These are phyloP conservation scores for Cryptococcus sp. DNA, from an alignment of 1,284 basidiomycete species.

Conservation along the genomic window DNA sequence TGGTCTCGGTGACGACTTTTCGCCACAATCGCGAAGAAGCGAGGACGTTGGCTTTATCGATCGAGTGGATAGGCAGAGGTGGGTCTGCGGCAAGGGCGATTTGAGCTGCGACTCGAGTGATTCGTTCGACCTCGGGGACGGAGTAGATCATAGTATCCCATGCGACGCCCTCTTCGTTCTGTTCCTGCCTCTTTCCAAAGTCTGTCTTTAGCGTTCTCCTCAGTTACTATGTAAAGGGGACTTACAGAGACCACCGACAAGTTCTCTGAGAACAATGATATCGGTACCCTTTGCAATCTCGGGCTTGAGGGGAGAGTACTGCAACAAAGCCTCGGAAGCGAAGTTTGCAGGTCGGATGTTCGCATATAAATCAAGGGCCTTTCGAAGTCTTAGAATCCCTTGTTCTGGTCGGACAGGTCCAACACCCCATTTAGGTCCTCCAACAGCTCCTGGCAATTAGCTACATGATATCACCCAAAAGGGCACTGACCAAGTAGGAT, in stretches of 20 bases:
- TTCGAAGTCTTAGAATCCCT: slow-evolving; percentile 86
- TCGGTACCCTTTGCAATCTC: slow-evolving; percentile 80
- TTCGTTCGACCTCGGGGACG: slow-evolving; percentile 84
- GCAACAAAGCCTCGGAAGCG: slow-evolving; percentile 82
- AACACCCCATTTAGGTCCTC: slow-evolving; percentile 97
- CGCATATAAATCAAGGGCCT: slow-evolving; percentile 89
- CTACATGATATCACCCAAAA: background rate
- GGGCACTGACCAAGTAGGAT: slow-evolving; percentile 73
- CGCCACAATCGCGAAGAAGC: slow-evolving; percentile 94
- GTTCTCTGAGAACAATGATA: slow-evolving; percentile 91
- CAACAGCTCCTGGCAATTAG: slow-evolving; percentile 69
- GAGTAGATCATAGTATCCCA: slow-evolving; percentile 94
- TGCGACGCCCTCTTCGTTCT: slow-evolving; percentile 61
- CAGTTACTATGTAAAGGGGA: slow-evolving; percentile 2
- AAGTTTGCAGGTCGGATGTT: slow-evolving; percentile 98
- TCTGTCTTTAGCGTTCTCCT: slow-evolving; percentile 54
- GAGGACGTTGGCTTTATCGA: slow-evolving; percentile 99
- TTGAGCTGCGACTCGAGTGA: slow-evolving; percentile 91
- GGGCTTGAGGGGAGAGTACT: slow-evolving; percentile 88
- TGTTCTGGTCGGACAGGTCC: slow-evolving; percentile 92
- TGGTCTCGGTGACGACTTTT: slow-evolving; percentile 77
- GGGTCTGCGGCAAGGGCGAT: slow-evolving; percentile 81
- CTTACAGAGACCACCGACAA: slow-evolving; percentile 71
- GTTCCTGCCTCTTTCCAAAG: slow-evolving; percentile 91
- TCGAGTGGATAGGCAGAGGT: slow-evolving; percentile 81